Conservation (phyloP, 306 rosid species). For the Geum urbanum region DNA sequence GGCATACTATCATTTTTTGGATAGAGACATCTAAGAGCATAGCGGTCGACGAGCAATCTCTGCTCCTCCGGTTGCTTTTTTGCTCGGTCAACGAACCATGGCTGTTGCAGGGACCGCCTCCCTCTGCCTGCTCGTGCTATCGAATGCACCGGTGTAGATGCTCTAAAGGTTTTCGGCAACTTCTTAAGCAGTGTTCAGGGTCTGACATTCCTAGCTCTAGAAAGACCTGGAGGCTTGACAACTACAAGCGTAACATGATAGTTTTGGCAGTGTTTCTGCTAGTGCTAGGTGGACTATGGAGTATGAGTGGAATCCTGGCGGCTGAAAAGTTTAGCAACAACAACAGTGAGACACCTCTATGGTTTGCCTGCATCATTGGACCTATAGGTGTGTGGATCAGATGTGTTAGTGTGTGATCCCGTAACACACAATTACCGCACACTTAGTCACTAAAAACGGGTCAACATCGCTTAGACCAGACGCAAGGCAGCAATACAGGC, state of each 20-base stretch:
- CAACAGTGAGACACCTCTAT: conserved; percentile 38
- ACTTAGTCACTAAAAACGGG: no score
- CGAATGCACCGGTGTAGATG: no score
- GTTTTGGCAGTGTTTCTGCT: conserved; percentile 34
- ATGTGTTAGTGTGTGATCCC: conserved; percentile 7
- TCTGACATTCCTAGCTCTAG: conserved; percentile 19
- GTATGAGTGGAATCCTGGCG: conserved; percentile 34
- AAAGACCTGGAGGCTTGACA: conserved; percentile 39
- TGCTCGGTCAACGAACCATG: no score
- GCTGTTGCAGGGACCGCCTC: no score
- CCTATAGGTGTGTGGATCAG: conserved; percentile 78
- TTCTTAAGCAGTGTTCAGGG: conserved; percentile 34
- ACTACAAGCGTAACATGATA: conserved; percentile 35
- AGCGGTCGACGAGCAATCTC: no score
- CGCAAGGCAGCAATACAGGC: no score
- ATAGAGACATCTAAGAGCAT: conserved; percentile 76
- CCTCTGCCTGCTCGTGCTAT: no score
- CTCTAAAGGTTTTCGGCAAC: conserved; percentile 56
- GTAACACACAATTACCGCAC: no score
- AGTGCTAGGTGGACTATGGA: conserved; percentile 46
- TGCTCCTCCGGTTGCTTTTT: no score
- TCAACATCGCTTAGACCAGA: no score
- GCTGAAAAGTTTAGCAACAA: conserved; percentile 37
- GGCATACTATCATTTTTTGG: conserved; percentile 52
- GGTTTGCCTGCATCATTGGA: conserved; percentile 76